Evolutionary conservation across 1,284 basidiomycete species (phyloP).

Genomic region (Cutaneotrichosporon mucoides): DNA sequence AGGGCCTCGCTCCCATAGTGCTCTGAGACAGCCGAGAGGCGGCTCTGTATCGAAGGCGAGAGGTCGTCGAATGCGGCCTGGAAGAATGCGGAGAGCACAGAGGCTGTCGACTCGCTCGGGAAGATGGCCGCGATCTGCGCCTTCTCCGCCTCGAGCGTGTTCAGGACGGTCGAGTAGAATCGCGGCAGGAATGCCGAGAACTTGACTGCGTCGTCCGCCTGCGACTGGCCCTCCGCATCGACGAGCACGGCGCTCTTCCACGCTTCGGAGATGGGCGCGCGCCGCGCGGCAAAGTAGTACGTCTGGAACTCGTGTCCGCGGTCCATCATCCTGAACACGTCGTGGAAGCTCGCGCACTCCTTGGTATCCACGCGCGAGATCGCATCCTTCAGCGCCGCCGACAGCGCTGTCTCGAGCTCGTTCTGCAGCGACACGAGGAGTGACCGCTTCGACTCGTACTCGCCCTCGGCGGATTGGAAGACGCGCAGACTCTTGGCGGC

Average conservation of each 20-base stretch:
- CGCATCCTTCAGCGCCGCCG: constrained; percentile 75
- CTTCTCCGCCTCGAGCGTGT: constrained; percentile 64
- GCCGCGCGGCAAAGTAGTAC: constrained; percentile 82
- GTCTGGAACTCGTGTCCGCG: constrained; percentile 83
- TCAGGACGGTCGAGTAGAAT: constrained; percentile 60
- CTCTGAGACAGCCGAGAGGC: constrained; percentile 63
- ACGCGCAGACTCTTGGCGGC: constrained; percentile 80
- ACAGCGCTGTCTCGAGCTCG: constrained; percentile 82
- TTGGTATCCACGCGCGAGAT: constrained; percentile 68
- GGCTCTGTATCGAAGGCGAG: constrained; percentile 71
- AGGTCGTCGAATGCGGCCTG: constrained; percentile 70
- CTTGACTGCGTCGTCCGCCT: constrained; percentile 19
- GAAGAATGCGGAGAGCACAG: constrained; percentile 72
- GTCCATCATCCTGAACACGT: constrained; percentile 83
- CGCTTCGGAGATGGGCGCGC: constrained; percentile 59
- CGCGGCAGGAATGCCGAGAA: constrained; percentile 66
- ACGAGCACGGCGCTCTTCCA: constrained; percentile 58
- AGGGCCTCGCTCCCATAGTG: constrained; percentile 62
- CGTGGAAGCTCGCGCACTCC: constrained; percentile 57
- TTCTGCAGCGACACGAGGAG: constrained; percentile 88
- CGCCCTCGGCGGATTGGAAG: constrained; percentile 75
- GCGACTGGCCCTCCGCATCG: constrained; percentile 1
- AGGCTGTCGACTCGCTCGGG: constrained; percentile 56
- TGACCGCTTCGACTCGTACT: constrained; percentile 76
- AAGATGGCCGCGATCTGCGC: constrained; percentile 72